These are phyloP conservation scores for Xylariaceae sp. DNA, from an alignment of 2,329 filamentous ascomycete species.

Conservation along the genomic window DNA sequence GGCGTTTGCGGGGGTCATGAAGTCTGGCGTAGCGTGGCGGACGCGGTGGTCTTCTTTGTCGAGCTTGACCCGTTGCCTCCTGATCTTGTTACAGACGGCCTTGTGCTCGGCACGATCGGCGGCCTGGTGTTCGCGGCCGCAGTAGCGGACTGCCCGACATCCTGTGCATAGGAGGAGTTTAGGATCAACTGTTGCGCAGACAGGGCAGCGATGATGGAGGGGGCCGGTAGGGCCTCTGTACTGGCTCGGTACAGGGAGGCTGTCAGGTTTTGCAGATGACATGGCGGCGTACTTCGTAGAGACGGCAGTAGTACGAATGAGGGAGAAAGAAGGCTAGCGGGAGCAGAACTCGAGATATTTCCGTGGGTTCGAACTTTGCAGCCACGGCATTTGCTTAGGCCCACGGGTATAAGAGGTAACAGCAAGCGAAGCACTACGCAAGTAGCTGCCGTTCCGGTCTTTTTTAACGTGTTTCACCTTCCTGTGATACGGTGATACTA, in stretches of 20 bases:
- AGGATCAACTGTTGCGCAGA: slow-evolving; percentile 13
- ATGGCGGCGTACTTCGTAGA: background rate
- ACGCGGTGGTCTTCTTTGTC: slow-evolving; percentile 36
- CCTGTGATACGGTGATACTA: too few relatives aligned
- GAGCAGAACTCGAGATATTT: background rate
- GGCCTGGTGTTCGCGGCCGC: slow-evolving; percentile 40
- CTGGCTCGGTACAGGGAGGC: background rate
- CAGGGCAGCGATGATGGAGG: slow-evolving; percentile 14
- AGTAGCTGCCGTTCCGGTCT: too few relatives aligned
- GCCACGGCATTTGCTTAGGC: too few relatives aligned
- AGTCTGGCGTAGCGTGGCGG: slow-evolving; percentile 29
- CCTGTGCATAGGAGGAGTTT: slow-evolving; percentile 36
- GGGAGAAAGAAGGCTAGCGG: background rate
- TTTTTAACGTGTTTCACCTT: too few relatives aligned
- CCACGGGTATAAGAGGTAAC: too few relatives aligned
- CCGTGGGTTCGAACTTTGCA: too few relatives aligned
- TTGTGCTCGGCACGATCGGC: slow-evolving; percentile 37
- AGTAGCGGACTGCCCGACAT: slow-evolving; percentile 43
- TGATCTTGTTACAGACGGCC: slow-evolving; percentile 35
- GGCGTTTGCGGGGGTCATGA: slow-evolving; percentile 27
- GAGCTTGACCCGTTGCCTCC: slow-evolving; percentile 28
- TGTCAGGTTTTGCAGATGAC: background rate
- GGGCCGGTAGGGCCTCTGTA: slow-evolving; percentile 12
- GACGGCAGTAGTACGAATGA: background rate
- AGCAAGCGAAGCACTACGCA: too few relatives aligned